Evolutionary conservation across 2,329 filamentous ascomycete species (phyloP), one percentile per base, ranked within the genome.

Genomic region (Aspergillus piperis): DNA sequence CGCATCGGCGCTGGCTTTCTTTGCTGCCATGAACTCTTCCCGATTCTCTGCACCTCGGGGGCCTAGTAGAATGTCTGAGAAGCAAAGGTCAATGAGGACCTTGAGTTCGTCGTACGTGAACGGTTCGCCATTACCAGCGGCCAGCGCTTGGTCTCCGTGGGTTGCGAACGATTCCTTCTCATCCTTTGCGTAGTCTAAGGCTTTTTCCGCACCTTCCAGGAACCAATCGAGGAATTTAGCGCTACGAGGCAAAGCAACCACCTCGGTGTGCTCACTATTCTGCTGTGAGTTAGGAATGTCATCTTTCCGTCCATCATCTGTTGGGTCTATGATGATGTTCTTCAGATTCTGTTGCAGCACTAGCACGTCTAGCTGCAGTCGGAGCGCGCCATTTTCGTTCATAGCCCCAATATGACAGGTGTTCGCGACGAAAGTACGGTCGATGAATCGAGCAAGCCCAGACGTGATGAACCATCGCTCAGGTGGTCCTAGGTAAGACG

Each of bases 331-430:
- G 51, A 80, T 92, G 56, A 99, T 88, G 66, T 96, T 96, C 80
- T 96, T 96, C 58, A 99, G 86, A 70, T 96, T 97, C 74, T 99
- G 95, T 77, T 98, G 94, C 54, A 99, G 81, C 42, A 99, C 95
- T 23, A 97, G 84, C 52, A 97, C 92, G 74, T 99, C 96, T 70
- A 98, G 86, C 74, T 92, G 89, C 86, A 99, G 92, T 39, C 92
- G 86, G n/a, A 88, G 87, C 61, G 89, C 91, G 44, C 95, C 95
- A 68, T 90, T 86, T 39, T 79, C 80, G 74, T 99, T 97, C 88
- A 99, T 94, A 7, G 89, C 88, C 53, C 88, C 87, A 48, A 94
- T 90, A 71, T 86, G 84, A 17, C 83, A 80, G 1, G 88, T 86
- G 64, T 90, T 90, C 62, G 87, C 81, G 39, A 97, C 86, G 2